Conservation (phyloP, 2,329 filamentous ascomycete genomes). For the Hypoxylon sp. region DNA sequence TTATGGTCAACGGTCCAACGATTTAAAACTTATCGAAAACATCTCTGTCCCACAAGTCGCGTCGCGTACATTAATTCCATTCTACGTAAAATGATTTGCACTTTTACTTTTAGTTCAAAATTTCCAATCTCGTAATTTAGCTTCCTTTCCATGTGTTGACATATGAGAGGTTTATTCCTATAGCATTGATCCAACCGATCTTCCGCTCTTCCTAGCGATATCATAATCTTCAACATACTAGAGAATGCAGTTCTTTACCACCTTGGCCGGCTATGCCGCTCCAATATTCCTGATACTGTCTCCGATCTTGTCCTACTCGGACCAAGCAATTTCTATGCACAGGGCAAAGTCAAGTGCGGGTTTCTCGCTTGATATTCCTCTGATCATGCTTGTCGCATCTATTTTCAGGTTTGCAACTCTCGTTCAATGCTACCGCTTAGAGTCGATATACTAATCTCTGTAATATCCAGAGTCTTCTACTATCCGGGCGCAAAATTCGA, state of each 20-base stretch:
- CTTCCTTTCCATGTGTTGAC: constrained; percentile 2
- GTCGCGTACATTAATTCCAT: constrained; percentile 21
- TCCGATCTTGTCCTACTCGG: constrained; percentile 70
- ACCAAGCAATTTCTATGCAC: constrained; percentile 73
- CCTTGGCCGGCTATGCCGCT: constrained; percentile 64
- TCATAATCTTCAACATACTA: too few relatives aligned
- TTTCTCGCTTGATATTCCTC: constrained; percentile 75
- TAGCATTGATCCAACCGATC: constrained; percentile 14
- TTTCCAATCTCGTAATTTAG: constrained; percentile 1
- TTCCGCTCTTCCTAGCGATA: constrained; percentile 11
- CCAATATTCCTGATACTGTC: constrained; percentile 71
- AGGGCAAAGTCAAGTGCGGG: constrained; percentile 69
- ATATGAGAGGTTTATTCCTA: not conserved
- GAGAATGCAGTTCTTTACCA: constrained; percentile 55
- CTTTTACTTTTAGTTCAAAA: constrained; percentile 9
- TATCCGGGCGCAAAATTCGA: constrained; percentile 74
- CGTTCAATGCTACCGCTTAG: not conserved
- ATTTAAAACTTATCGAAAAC: too few relatives aligned
- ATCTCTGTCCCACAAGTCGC: constrained; percentile 26
- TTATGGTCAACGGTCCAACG: too few relatives aligned
- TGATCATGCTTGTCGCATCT: constrained; percentile 77
- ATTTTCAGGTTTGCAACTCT: constrained; percentile 62
- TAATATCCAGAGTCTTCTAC: constrained; percentile 74
- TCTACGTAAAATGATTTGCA: constrained; percentile 13
- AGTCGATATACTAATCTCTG: too few relatives aligned